Conservation (phyloP, 306 rosid genomes). For the Cicer judaicum region DNA sequence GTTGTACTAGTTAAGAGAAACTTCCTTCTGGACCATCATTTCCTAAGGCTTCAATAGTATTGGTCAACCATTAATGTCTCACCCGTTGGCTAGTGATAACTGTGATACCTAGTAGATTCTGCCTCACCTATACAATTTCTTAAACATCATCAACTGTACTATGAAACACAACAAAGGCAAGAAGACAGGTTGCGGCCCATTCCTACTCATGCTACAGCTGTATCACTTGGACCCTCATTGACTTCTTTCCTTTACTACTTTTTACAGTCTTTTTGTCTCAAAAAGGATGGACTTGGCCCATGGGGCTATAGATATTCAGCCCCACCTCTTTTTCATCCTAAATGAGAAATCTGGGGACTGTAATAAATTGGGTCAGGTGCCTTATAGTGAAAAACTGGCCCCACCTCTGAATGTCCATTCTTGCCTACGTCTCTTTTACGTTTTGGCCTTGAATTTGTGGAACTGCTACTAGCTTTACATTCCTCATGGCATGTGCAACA, state of each 20-base stretch:
- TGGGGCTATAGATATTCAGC: neutral
- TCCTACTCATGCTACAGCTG: neutral
- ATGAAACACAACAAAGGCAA: neutral
- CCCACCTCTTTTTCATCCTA: neutral
- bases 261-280: neutral
- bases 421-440: neutral
- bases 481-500: neutral
- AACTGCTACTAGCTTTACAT: neutral
- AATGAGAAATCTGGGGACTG: neutral
- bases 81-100: neutral
- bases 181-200: neutral
- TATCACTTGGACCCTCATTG: neutral
- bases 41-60: too few relatives aligned
- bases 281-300: constrained; percentile 5
- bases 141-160: neutral
- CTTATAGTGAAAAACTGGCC: neutral
- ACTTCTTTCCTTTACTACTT: neutral
- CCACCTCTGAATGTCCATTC: neutral
- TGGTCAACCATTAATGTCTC: neutral
- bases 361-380: neutral
- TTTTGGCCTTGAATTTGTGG: neutral
- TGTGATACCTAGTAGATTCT: neutral
- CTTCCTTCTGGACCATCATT: neutral
- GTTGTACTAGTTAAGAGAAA: neutral
- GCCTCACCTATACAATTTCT: neutral